Percentiles rank a stretch among this genome's conserved stretches.
Conservation (phyloP, 2,329 filamentous ascomycete genomes). For the Alternaria gaisen region DNA sequence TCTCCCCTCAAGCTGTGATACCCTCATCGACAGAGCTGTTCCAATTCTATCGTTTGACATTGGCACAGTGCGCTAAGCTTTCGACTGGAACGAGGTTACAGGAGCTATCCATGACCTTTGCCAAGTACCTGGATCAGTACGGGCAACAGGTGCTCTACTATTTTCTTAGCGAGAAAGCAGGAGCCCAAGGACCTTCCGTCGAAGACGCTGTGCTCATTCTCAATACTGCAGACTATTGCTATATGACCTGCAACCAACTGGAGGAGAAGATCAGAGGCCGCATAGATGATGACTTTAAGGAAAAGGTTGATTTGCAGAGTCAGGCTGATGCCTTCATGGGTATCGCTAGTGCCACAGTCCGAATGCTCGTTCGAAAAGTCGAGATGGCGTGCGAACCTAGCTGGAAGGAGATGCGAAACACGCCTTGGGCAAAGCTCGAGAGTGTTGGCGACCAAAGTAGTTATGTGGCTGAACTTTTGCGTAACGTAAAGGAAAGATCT, state of each 20-base stretch:
- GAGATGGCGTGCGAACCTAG: conserved; percentile 83
- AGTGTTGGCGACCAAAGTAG: conserved; percentile 91
- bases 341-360: conserved; percentile 86
- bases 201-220: conserved; percentile 86
- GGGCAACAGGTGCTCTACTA: conserved; percentile 88
- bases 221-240: conserved; percentile 98
- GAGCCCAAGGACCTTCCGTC: conserved; percentile 66
- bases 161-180: conserved; percentile 69
- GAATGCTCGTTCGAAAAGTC: conserved; percentile 83
- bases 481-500: conserved; percentile 74
- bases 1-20: conserved; percentile 87
- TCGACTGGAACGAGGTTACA: conserved; percentile 88
- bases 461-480: conserved; percentile 84
- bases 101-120: conserved; percentile 84
- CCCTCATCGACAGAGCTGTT: conserved; percentile 95
- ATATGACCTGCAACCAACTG: conserved; percentile 88
- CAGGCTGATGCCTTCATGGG: conserved; percentile 96
- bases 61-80: conserved; percentile 94
- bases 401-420: conserved; percentile 98
- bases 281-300: conserved; percentile 79
- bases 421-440: conserved; percentile 93
- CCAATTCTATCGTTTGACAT: conserved; percentile 91
- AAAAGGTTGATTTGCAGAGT: conserved; percentile 83
- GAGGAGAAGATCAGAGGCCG: conserved; percentile 94
- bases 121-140: conserved; percentile 94